Conservation (phyloP, 169 alveolate species). For the Plasmodium yoelii region DNA sequence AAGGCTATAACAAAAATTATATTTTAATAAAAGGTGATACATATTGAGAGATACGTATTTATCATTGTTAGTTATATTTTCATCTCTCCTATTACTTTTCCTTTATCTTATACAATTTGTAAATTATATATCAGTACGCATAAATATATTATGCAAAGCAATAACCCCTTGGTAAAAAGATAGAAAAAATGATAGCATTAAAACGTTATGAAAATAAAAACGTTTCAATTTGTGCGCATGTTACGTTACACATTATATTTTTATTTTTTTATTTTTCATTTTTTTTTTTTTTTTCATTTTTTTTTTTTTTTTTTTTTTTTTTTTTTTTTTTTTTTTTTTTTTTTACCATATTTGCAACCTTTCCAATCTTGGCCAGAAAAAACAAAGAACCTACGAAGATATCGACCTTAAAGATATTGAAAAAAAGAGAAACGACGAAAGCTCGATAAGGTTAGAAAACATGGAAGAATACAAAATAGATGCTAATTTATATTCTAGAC, state of each 20-base stretch:
- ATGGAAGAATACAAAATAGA: slow-evolving; percentile 85
- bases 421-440: slow-evolving; percentile 10
- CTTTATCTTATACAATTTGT: not conserved
- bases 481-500: slow-evolving; percentile 97
- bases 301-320: too few species aligned
- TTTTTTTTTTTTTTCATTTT: too few species aligned
- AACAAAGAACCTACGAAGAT: slow-evolving; percentile 38
- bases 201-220: too few species aligned
- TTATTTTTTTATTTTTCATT: too few species aligned
- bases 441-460: not conserved
- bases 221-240: too few species aligned
- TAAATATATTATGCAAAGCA: slow-evolving; percentile 59
- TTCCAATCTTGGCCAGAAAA: slow-evolving; percentile 4
- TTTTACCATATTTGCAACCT: not conserved
- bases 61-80: not conserved
- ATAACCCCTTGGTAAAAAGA: slow-evolving; percentile 36
- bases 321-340: too few species aligned
- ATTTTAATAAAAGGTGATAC: not conserved
- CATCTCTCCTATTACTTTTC: not conserved
- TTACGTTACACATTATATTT: too few species aligned
- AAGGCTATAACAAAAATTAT: not conserved
- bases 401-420: slow-evolving; percentile 31
- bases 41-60: not conserved
- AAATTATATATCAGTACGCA: not conserved
- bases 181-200: not conserved